phyloP scores from a whole-genome alignment of 1,284 basidiomycete species.

The Ceraceosorus guamensis region DNA sequence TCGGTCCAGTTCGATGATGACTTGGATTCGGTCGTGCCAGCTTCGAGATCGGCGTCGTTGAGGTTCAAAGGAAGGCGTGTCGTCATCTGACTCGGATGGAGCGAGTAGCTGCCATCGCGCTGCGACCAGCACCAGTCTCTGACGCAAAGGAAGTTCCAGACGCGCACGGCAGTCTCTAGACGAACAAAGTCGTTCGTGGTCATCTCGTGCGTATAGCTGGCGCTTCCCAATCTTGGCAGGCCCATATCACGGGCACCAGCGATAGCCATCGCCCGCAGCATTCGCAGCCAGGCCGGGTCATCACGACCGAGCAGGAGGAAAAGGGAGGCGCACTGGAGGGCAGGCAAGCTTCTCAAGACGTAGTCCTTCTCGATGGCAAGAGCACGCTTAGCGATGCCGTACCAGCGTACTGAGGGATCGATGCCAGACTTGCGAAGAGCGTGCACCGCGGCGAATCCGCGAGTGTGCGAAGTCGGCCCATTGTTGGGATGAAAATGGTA shows the following conservation, averaged over 20 bases:
- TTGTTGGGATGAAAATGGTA: slow-evolving; percentile 35
- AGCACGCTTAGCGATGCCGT: slow-evolving; percentile 19
- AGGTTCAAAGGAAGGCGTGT: slow-evolving; percentile 28
- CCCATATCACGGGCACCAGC: slow-evolving; percentile 33
- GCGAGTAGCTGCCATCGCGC: slow-evolving; percentile 26
- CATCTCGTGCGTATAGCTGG: slow-evolving; percentile 6
- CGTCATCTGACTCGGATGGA: slow-evolving; percentile 32
- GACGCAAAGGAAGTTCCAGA: slow-evolving; percentile 37
- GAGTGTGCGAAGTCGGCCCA: slow-evolving; percentile 10
- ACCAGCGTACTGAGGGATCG: slow-evolving; percentile 22
- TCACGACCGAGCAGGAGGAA: slow-evolving; percentile 31
- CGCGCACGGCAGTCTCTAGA: slow-evolving; percentile 25
- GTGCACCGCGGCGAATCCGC: slow-evolving; percentile 23
- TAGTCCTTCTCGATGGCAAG: slow-evolving; percentile 22
- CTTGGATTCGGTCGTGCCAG: slow-evolving; percentile 13
- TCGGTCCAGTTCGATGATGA: slow-evolving; percentile 18
- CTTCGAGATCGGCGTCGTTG: slow-evolving; percentile 21
- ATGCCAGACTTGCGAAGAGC: slow-evolving; percentile 23
- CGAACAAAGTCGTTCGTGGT: slow-evolving; percentile 19
- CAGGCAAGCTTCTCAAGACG: slow-evolving; percentile 17
- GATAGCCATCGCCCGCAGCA: slow-evolving; percentile 29
- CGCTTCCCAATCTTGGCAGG: slow-evolving; percentile 27
- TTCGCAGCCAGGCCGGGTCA: slow-evolving; percentile 15
- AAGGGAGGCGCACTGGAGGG: slow-evolving; percentile 29
- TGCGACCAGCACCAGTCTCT: slow-evolving; percentile 33